Evolutionary conservation across 1,284 basidiomycete species (phyloP).

Genomic region (Ustilago nuda): DNA sequence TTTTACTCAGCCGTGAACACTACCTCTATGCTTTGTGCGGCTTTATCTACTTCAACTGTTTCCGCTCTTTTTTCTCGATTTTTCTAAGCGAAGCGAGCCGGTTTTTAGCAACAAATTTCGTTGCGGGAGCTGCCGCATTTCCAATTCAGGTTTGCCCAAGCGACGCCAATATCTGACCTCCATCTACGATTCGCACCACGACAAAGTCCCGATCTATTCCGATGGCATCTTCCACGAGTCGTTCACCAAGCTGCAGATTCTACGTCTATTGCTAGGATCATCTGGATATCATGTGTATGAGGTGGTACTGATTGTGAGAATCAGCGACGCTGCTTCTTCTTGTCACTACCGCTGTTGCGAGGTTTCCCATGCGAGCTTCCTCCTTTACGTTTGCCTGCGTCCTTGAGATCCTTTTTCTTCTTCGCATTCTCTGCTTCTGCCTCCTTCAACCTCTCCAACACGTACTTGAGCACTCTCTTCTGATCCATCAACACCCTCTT

Average conservation of each 20-base stretch:
- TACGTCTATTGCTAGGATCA: too few relatives aligned
- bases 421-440: conserved; percentile 26
- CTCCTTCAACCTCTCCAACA: conserved; percentile 32
- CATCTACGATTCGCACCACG: not conserved
- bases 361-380: conserved; percentile 8
- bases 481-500: conserved; percentile 76
- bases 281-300: too few relatives aligned
- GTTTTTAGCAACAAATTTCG: not conserved
- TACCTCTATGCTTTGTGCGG: too few relatives aligned
- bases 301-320: too few relatives aligned
- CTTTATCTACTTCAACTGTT: too few relatives aligned
- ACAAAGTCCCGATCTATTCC: not conserved
- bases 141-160: not conserved
- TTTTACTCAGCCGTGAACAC: too few relatives aligned
- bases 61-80: not conserved
- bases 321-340: conserved; percentile 38
- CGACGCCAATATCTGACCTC: not conserved
- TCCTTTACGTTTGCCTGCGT: conserved; percentile 29
- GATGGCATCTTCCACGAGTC: not conserved
- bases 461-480: conserved; percentile 47
- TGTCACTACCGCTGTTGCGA: conserved; percentile 7
- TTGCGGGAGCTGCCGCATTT: conserved; percentile 31
- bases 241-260: not conserved
- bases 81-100: conserved; percentile 3
- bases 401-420: conserved; percentile 19